These are phyloP conservation scores for Colletotrichum sojae DNA, from an alignment of 2,329 filamentous ascomycete species.

Conservation along the genomic window DNA sequence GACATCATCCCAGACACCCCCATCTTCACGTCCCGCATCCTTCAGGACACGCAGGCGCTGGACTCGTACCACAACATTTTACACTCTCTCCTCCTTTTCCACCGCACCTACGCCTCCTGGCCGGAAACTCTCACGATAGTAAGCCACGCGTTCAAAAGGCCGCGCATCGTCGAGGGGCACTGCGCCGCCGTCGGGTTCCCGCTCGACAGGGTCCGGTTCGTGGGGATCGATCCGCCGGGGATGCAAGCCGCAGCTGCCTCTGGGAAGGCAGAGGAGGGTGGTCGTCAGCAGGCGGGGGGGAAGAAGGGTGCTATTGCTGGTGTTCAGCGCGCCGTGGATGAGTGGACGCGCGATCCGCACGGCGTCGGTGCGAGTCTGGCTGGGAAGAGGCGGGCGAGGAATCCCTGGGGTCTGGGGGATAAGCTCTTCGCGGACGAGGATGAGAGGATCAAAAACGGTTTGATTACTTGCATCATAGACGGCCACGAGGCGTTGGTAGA, in stretches of 20 bases:
- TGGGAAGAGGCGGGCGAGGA: constrained; percentile 64
- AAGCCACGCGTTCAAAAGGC: constrained; percentile 78
- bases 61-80: constrained; percentile 91
- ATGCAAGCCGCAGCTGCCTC: constrained; percentile 48
- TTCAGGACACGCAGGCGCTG: constrained; percentile 79
- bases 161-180: constrained; percentile 75
- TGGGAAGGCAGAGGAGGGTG: constrained; percentile 33
- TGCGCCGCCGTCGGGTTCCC: constrained; percentile 73
- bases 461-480: constrained; percentile 53
- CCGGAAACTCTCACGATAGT: constrained; percentile 73
- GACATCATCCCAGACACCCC: constrained; percentile 48
- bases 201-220: constrained; percentile 59
- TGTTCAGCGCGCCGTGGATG: constrained; percentile 57
- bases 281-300: constrained; percentile 41
- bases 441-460: constrained; percentile 52
- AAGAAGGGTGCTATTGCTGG: constrained; percentile 60
- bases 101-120: constrained; percentile 68
- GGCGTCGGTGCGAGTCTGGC: constrained; percentile 61
- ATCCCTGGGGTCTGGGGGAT: constrained; percentile 64
- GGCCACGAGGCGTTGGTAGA: constrained; percentile 59
- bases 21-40: constrained; percentile 55
- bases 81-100: constrained; percentile 75
- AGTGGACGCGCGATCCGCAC: constrained; percentile 69
- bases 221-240: constrained; percentile 76
- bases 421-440: constrained; percentile 57